Percentiles rank a stretch among this genome's conserved stretches.
These are phyloP conservation scores for Castanea sativa DNA, from an alignment of 306 rosid genomes.

Conservation along the genomic window DNA sequence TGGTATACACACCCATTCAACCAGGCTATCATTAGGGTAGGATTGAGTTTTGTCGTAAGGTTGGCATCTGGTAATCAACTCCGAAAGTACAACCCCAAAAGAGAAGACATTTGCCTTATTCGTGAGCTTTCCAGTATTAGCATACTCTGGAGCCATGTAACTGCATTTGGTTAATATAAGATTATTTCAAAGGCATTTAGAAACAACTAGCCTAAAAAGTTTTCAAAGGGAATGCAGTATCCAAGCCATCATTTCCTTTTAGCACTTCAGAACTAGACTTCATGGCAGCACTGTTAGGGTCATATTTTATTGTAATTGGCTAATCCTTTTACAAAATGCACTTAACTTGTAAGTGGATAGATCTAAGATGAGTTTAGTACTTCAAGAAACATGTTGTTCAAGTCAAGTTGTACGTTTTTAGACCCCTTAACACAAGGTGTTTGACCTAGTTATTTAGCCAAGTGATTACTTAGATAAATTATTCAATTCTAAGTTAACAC, in stretches of 20 bases:
- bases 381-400: no score
- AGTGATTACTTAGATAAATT: no score
- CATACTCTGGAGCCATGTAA: constrained; percentile 72
- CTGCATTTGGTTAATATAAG: constrained; percentile 31
- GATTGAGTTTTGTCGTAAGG: constrained; percentile 45
- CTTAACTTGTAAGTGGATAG: no score
- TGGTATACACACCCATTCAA: constrained; percentile 53
- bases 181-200: not conserved
- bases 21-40: constrained; percentile 56
- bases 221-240: not conserved
- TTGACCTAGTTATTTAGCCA: no score
- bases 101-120: constrained; percentile 67
- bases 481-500: no score
- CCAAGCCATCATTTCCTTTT: constrained; percentile 7
- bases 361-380: no score
- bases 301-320: no score
- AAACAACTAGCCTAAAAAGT: not conserved
- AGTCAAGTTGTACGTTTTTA: no score
- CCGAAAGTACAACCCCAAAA: constrained; percentile 68
- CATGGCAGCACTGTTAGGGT: no score
- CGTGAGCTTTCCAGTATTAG: constrained; percentile 61
- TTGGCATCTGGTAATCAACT: constrained; percentile 59
- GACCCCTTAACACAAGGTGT: no score
- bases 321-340: no score
- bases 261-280: no score